These are phyloP conservation scores for Uronychia setigera DNA, from an alignment of 73 alveolate species.

Conservation along the genomic window DNA sequence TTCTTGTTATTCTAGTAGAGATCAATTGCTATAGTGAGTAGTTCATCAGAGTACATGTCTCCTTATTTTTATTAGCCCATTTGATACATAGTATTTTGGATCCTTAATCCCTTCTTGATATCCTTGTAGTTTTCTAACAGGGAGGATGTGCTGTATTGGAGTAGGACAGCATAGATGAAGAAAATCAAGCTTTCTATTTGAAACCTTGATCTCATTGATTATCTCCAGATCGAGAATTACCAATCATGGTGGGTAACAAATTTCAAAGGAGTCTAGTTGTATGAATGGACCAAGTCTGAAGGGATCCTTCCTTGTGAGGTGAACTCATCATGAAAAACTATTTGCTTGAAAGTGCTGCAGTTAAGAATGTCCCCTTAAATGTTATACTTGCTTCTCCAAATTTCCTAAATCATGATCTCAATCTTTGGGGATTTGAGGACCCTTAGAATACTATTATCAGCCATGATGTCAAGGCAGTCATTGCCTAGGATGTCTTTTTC, in stretches of 20 bases:
- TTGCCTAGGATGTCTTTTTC: not conserved
- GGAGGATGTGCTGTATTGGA: not conserved
- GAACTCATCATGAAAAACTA: not conserved
- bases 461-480: not conserved
- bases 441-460: not conserved
- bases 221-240: no score
- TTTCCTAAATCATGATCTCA: not conserved
- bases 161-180: no score
- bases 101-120: not conserved
- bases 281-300: no score
- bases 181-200: no score
- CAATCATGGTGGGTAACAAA: no score
- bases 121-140: not conserved
- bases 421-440: not conserved
- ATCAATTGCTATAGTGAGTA: no score
- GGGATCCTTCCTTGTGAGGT: no score
- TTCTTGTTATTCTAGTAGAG: no score
- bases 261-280: no score
- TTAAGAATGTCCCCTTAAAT: not conserved
- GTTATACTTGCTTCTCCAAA: not conserved
- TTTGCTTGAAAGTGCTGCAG: not conserved
- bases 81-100: not conserved
- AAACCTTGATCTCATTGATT: no score
- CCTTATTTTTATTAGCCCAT: not conserved
- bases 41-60: not conserved